Evolutionary conservation across 345 rosid genomes (phyloP), one percentile per base, ranked within the genome.

Genomic region (Citrus australasica): DNA sequence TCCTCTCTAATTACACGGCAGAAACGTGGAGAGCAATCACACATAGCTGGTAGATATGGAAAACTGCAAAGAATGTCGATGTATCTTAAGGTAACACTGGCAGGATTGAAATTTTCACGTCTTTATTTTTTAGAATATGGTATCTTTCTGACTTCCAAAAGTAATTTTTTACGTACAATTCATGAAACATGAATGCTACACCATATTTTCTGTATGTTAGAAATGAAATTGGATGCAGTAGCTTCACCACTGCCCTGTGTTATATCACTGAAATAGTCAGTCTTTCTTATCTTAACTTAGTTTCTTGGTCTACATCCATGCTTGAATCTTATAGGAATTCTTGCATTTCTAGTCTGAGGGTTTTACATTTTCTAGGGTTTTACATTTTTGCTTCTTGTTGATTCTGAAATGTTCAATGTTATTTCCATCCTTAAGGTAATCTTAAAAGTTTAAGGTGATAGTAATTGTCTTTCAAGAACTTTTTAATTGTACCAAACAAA

Each of bases 1-100:
- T 92, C 97, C 14, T 90, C 94, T 64, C 94, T 91, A 81, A 92
- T 94, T 76, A 84, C 94, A 71, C 83, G 90, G 56, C 84, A 87
- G 75, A 90, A 86, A 69, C 94, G 93, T 32, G 90, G 89, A 46
- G 92, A 87, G 48, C 84, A 59, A 55, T 72, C 89, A 24, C 62
- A 84, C 71, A 75, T 84, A 73, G 76, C 69, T 53, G 87, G 82
- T 53, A 88, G 42, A 84, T 89, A 81, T 78, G 90, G 64, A 73
- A 92, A 94, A 84, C 82, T 92, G 74, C 95, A 90, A 78, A 87
- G 88, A 86, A 91, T 94, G 88, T 42, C 58, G 9, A 81, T 88
- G 75, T 94, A 94, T 88, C 91, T 94, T 48, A 82, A 90, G 98
- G 98, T 90, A 82, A 73, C 66, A 48, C 14, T 76, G 4, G 60